Evolutionary conservation across 768 basidiomycete genomes (phyloP).

Genomic region (Austroboletus eburneus): DNA sequence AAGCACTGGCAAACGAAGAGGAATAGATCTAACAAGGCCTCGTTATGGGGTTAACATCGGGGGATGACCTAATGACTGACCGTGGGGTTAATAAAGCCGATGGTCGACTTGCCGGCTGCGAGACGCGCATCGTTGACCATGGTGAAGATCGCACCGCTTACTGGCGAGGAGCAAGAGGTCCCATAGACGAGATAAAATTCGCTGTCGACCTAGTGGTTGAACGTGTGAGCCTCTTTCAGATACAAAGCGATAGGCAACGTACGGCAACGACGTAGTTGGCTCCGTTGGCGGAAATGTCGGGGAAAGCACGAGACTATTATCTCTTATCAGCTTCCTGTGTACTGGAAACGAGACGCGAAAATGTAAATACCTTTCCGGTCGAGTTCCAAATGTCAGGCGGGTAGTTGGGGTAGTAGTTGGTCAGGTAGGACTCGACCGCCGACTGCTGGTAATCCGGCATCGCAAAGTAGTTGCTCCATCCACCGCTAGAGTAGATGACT

Average conservation of each 20-base stretch:
- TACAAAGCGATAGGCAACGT: neutral
- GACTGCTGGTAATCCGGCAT: constrained; percentile 38
- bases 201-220: constrained; percentile 30
- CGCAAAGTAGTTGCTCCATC: constrained; percentile 40
- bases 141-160: constrained; percentile 30
- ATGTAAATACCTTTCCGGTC: constrained; percentile 15
- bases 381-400: constrained; percentile 24
- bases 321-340: constrained; percentile 31
- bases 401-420: constrained; percentile 27
- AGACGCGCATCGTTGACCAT: constrained; percentile 37
- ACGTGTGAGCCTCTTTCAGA: constrained; percentile 1
- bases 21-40: constrained; percentile 17
- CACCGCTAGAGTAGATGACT: constrained; percentile 28
- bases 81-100: constrained; percentile 44
- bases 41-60: too few relatives aligned
- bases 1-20: constrained; percentile 7
- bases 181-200: constrained; percentile 31
- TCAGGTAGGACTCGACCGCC: constrained; percentile 30
- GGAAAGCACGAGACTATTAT: constrained; percentile 31
- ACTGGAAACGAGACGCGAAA: constrained; percentile 15
- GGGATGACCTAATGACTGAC: constrained; percentile 36
- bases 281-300: constrained; percentile 36
- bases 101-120: constrained; percentile 26
- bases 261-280: constrained; percentile 28
- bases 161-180: constrained; percentile 33